Base-by-base conservation (phyloP, 441 rosid species). In the Eruca vesicaria region DNA sequence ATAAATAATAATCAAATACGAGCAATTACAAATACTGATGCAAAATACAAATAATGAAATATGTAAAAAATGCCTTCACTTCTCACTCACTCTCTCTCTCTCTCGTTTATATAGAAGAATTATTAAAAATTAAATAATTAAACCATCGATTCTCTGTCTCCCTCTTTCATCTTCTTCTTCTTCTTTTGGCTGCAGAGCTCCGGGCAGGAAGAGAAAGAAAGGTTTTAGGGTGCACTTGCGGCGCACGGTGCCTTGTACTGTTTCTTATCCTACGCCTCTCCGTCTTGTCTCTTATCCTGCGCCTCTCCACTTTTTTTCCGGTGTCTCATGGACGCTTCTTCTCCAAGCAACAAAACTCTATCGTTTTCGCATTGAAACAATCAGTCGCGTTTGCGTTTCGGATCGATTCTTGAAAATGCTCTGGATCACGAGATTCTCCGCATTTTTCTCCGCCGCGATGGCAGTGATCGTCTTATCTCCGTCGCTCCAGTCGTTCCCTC, bases 401-500 rank as follows among this genome's bases (percentile, higher is more conserved):
- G 57, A 74, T 73, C 69, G 67, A 63, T 7, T 81, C 31, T 57
- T 14, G 84, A 23, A 71, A 73, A 92, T 92, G 93, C 84, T 83
- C 6, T 89, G 95, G 93, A 71, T 88, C 66, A 76, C 86, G 86
- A 81, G 90, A 62, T 84, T 92, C 63, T 85, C 90, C 5, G 88
- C 94, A 58, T 82, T 89, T 63, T 84, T 90, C 86, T 90, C 92
- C 19, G 97, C 90, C 31, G 94, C 87, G 8, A 78, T 89, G 87
- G 81, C 85, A 28, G 81, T 87, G 83, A 82, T 93, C 59, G 80
- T 90, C 12, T 83, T 93, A 59, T 90, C 97, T 3, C 96, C 95
- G 36, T 90, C 97, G 21, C 81, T 90, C 33, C 94, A 88, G 50
- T 89, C 98, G 1, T 86, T 89, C 29, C 90, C 98, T 8, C 98